Evolutionary conservation across 768 basidiomycete genomes (phyloP).

Genomic region (Scleroderma bovista): DNA sequence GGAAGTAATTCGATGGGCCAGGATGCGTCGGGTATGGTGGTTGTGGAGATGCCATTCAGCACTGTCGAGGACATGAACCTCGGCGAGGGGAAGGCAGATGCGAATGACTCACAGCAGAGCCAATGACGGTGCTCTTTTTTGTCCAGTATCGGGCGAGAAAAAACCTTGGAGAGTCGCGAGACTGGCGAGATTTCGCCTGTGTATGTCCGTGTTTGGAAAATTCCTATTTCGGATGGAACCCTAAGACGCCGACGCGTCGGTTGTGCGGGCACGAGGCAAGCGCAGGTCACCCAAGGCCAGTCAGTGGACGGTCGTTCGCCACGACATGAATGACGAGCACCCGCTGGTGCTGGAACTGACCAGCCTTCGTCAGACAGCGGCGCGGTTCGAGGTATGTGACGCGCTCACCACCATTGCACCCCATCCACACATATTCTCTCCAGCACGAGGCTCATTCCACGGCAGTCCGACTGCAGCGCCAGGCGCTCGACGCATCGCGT

Average conservation of each 20-base stretch:
- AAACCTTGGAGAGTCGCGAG: too few species aligned
- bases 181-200: too few species aligned
- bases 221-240: neutral
- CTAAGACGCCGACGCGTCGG: neutral
- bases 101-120: too few species aligned
- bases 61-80: neutral
- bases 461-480: slow-evolving; percentile 62
- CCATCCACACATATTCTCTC: neutral
- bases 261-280: neutral
- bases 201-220: neutral
- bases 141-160: too few species aligned
- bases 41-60: slow-evolving; percentile 19
- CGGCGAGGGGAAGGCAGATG: too few species aligned
- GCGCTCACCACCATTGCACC: fast-evolving
- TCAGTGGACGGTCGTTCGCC: neutral
- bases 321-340: slow-evolving; percentile 27
- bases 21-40: slow-evolving; percentile 23
- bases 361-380: slow-evolving; percentile 41
- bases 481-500: slow-evolving; percentile 45
- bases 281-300: neutral
- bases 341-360: slow-evolving; percentile 43
- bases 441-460: slow-evolving; percentile 67
- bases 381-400: slow-evolving; percentile 43
- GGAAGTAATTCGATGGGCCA: slow-evolving; percentile 23
- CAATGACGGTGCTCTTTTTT: too few species aligned